A percentile compares a stretch with the other conserved stretches of the same genome.
phyloP scores from a whole-genome alignment of 2,329 filamentous ascomycete genomes.

The Clonostachys chloroleuca region DNA sequence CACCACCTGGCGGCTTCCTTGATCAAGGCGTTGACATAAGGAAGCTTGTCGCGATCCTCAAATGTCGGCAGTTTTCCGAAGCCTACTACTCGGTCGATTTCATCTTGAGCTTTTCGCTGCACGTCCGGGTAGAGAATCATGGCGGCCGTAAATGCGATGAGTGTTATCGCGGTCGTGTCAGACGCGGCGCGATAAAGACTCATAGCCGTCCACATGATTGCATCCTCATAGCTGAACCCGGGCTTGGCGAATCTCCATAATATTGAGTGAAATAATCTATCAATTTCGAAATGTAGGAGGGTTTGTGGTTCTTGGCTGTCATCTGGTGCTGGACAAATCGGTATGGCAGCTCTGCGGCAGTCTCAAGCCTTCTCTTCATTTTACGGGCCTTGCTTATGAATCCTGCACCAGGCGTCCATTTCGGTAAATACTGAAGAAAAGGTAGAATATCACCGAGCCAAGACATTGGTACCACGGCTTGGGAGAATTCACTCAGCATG shows the following conservation, averaged over 20 bases:
- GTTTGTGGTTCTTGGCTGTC: neutral
- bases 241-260: neutral
- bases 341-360: constrained; percentile 10
- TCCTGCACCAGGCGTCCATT: constrained; percentile 10
- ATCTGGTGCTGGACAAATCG: constrained; percentile 10
- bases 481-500: constrained; percentile 12
- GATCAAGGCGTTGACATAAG: constrained; percentile 36
- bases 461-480: constrained; percentile 11
- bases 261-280: neutral
- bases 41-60: constrained; percentile 31
- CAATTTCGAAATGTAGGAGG: constrained; percentile 3
- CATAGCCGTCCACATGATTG: constrained; percentile 7
- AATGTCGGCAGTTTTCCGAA: constrained; percentile 33
- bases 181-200: constrained; percentile 11
- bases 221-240: constrained; percentile 3
- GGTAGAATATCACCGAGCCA: constrained; percentile 15
- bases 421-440: constrained; percentile 3
- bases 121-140: constrained; percentile 34
- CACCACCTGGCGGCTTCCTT: constrained; percentile 43
- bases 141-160: constrained; percentile 17
- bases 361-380: constrained; percentile 8
- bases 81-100: constrained; percentile 32
- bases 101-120: constrained; percentile 26
- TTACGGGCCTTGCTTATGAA: constrained; percentile 12
- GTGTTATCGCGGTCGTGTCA: constrained; percentile 12